Percentiles rank a stretch among this genome's conserved stretches.
phyloP scores from a whole-genome alignment of 768 basidiomycete genomes.

The Boletus speciosus region DNA sequence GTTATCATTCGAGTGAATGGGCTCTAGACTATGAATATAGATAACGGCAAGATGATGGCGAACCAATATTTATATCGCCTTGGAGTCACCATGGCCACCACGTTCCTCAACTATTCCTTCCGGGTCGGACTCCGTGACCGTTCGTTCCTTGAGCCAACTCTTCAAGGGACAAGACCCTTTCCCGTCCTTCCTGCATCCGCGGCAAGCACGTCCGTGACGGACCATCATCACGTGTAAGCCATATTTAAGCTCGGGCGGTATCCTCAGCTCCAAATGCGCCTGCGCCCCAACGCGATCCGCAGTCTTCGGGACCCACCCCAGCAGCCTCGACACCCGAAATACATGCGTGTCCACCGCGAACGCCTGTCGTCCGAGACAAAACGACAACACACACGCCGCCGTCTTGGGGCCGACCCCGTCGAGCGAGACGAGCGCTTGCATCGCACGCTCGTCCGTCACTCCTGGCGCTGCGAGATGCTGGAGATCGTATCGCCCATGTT shows the following conservation, averaged over 20 bases:
- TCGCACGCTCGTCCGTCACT: conserved; percentile 45
- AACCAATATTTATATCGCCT: neutral
- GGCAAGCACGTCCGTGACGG: conserved; percentile 51
- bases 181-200: conserved; percentile 46
- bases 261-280: conserved; percentile 50
- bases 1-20: neutral
- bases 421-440: conserved; percentile 54
- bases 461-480: conserved; percentile 44
- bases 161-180: conserved; percentile 35
- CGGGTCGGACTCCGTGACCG: conserved; percentile 13
- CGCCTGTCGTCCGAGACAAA: conserved; percentile 56
- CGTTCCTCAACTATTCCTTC: conserved; percentile 8
- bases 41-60: neutral
- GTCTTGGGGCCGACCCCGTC: conserved; percentile 63
- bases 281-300: conserved; percentile 52
- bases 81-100: neutral
- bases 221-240: conserved; percentile 59
- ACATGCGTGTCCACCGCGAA: conserved; percentile 68
- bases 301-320: conserved; percentile 39
- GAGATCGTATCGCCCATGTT: conserved; percentile 53
- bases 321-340: conserved; percentile 47
- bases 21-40: neutral
- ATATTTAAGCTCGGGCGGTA: conserved; percentile 54
- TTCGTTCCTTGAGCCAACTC: conserved; percentile 32
- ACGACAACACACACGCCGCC: conserved; percentile 58